Evolutionary conservation across 768 basidiomycete species (phyloP).

Genomic region (Serendipita sp.): DNA sequence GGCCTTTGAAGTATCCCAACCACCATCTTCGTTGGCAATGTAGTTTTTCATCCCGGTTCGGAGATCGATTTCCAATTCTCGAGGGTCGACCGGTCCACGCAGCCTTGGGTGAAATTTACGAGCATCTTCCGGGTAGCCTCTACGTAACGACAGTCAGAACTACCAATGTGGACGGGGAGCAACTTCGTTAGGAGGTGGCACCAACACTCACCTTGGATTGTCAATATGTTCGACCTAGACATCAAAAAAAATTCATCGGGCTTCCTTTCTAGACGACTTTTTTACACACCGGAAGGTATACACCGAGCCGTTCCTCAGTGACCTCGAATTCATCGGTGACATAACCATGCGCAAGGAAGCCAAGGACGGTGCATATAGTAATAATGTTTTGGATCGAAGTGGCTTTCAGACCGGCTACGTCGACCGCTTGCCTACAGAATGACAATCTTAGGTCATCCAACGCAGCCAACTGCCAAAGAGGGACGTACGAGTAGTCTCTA

Average conservation of each 20-base stretch:
- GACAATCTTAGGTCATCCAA: not conserved
- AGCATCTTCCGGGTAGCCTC: conserved; percentile 73
- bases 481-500: conserved; percentile 68
- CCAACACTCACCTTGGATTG: conserved; percentile 44
- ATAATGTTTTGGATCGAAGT: conserved; percentile 51
- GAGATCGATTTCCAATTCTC: conserved; percentile 73
- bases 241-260: not conserved
- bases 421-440: conserved; percentile 44
- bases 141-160: not conserved
- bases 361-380: conserved; percentile 78
- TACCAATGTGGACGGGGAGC: not conserved
- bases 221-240: conserved; percentile 71
- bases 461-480: not conserved
- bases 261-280: not conserved
- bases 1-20: conserved; percentile 81
- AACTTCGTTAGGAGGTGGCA: not conserved
- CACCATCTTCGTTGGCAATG: conserved; percentile 67
- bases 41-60: conserved; percentile 91
- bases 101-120: conserved; percentile 59
- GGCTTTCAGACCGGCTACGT: conserved; percentile 56
- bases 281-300: conserved; percentile 58
- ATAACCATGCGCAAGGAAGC: conserved; percentile 48
- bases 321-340: conserved; percentile 24
- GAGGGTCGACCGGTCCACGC: conserved; percentile 70
- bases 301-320: conserved; percentile 63